Evolutionary conservation across 805 yeast species (phyloP).

Genomic region (Candida saitoana): DNA sequence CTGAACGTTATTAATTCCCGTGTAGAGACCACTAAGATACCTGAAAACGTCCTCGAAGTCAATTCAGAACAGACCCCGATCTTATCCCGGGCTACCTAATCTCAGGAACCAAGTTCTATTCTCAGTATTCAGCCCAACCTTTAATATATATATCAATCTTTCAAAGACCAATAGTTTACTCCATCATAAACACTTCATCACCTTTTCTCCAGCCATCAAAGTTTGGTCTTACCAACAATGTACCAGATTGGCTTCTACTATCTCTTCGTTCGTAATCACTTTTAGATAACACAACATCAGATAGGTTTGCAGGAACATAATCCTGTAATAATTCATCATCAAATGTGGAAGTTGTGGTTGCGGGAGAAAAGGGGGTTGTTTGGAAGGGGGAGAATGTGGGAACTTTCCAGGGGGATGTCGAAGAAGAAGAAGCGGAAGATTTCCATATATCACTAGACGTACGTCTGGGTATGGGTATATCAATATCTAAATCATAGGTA

Average conservation of each 20-base stretch:
- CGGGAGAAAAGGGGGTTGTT: constrained; percentile 15
- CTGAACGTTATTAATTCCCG: too few species aligned
- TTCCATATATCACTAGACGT: not conserved
- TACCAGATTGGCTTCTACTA: constrained; percentile 52
- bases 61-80: too few species aligned
- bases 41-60: too few species aligned
- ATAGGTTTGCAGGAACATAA: constrained; percentile 73
- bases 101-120: too few species aligned
- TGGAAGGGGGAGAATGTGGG: not conserved
- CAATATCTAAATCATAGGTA: not conserved
- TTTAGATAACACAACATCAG: constrained; percentile 75
- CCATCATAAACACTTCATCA: constrained; percentile 40
- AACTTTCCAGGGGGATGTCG: not conserved
- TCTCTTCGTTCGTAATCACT: constrained; percentile 68
- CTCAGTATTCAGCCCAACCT: not conserved
- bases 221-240: constrained; percentile 33
- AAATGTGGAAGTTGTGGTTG: not conserved
- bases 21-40: too few species aligned
- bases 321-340: constrained; percentile 49
- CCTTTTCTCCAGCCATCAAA: constrained; percentile 11
- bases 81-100: too few species aligned
- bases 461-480: not conserved
- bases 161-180: constrained; percentile 12
- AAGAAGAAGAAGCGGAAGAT: not conserved
- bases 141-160: not conserved